Conservation (phyloP, 1,139 yeast genomes). For the Saccharomyces hybrid region DNA sequence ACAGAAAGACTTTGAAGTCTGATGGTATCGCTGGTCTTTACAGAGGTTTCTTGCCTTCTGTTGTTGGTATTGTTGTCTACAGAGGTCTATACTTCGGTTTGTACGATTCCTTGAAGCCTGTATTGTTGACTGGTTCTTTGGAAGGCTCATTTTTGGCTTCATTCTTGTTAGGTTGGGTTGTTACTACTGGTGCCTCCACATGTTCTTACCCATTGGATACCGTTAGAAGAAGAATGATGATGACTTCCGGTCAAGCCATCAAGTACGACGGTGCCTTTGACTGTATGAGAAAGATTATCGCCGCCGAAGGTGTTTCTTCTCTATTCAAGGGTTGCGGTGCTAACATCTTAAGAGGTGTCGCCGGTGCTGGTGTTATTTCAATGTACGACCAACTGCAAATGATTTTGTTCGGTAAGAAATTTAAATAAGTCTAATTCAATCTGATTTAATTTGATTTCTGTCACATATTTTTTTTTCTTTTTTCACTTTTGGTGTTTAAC, state of each 20-base stretch:
- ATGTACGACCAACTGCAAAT: constrained; percentile 70
- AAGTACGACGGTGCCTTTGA: constrained; percentile 69
- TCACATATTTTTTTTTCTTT: neutral
- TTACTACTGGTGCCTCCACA: constrained; percentile 72
- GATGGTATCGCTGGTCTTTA: constrained; percentile 77
- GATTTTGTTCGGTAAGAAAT: constrained; percentile 67
- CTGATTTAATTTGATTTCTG: neutral
- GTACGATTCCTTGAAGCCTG: constrained; percentile 72
- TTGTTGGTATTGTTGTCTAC: constrained; percentile 71
- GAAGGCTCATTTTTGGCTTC: constrained; percentile 67
- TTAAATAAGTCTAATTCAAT: constrained; percentile 34
- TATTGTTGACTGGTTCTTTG: constrained; percentile 62
- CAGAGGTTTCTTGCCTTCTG: constrained; percentile 83
- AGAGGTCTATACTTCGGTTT: constrained; percentile 81
- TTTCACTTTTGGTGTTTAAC: neutral
- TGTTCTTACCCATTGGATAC: constrained; percentile 79
- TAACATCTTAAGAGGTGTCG: constrained; percentile 80
- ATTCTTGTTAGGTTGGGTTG: constrained; percentile 72
- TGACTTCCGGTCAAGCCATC: constrained; percentile 76
- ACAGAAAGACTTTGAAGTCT: constrained; percentile 67
- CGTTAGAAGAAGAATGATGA: constrained; percentile 84
- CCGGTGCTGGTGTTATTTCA: constrained; percentile 80
- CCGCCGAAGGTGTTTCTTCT: constrained; percentile 63
- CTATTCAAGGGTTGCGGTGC: constrained; percentile 85
- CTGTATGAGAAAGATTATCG: constrained; percentile 62